Percentiles rank a stretch among this genome's conserved stretches.
phyloP scores from a whole-genome alignment of 169 alveolate species.

The Babesia gibsoni region DNA sequence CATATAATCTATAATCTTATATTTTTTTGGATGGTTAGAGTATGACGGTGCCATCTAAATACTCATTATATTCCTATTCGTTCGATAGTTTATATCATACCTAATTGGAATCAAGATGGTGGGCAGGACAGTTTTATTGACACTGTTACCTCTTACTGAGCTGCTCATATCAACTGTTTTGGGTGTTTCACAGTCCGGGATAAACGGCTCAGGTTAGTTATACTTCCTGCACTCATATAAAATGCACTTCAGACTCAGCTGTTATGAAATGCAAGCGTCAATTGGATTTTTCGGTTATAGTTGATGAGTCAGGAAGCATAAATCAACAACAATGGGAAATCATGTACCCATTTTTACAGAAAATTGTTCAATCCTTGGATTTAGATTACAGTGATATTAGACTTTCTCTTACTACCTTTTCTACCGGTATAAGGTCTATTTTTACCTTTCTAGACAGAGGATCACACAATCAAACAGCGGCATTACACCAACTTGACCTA shows the following conservation, averaged over 20 bases:
- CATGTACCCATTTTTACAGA: slow-evolving; percentile 43
- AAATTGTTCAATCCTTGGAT: slow-evolving; percentile 29
- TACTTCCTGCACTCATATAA: neutral
- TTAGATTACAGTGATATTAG: slow-evolving; percentile 42
- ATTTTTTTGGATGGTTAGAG: neutral
- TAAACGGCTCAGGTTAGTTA: neutral
- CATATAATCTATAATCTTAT: neutral
- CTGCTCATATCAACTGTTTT: neutral
- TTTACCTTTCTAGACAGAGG: slow-evolving; percentile 34
- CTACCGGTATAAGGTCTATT: slow-evolving; percentile 38
- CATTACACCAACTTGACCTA: slow-evolving; percentile 14
- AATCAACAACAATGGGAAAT: slow-evolving; percentile 25
- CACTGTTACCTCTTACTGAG: neutral
- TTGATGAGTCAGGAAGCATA: slow-evolving; percentile 63
- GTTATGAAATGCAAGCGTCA: slow-evolving; percentile 27
- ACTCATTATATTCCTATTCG: neutral
- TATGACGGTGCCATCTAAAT: neutral
- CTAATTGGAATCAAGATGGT: slow-evolving; percentile 3
- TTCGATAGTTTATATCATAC: neutral
- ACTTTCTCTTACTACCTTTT: slow-evolving; percentile 46
- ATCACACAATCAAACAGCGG: slow-evolving; percentile 21
- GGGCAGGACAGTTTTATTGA: neutral
- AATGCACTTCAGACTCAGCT: neutral
- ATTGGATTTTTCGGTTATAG: slow-evolving; percentile 52
- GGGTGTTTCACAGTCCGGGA: neutral